Conservation (phyloP, 805 yeast genomes). For the Babjeviella inositovora region DNA sequence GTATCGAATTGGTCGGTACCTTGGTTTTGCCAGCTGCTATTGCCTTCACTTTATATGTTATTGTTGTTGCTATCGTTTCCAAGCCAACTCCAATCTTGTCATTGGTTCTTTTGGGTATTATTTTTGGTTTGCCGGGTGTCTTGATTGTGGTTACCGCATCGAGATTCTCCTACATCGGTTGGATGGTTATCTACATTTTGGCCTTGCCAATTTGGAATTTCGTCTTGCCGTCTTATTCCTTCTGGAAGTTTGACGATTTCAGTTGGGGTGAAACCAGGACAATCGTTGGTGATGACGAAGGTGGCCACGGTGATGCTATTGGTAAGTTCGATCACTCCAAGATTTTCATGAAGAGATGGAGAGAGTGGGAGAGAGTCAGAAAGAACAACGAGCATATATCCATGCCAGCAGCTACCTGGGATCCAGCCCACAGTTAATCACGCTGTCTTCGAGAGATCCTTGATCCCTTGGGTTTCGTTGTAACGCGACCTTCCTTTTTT, state of each 20-base stretch:
- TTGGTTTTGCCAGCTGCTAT: conserved; percentile 82
- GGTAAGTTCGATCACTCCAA: conserved; percentile 88
- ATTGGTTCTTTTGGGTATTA: conserved; percentile 56
- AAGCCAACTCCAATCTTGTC: conserved; percentile 69
- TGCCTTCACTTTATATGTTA: conserved; percentile 66
- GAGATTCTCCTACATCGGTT: conserved; percentile 50
- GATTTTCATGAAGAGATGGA: conserved; percentile 88
- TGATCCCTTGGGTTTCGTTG: no score
- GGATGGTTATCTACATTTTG: conserved; percentile 63
- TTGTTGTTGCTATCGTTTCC: conserved; percentile 52
- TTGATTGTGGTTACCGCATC: conserved; percentile 73
- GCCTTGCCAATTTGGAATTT: conserved; percentile 95
- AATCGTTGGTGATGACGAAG: conserved; percentile 53
- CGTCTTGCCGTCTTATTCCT: conserved; percentile 72
- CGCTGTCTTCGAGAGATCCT: no score
- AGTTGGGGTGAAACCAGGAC: conserved; percentile 93
- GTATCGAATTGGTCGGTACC: conserved; percentile 75
- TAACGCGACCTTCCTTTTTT: no score
- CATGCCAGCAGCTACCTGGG: conserved; percentile 26
- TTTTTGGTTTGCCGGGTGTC: conserved; percentile 76
- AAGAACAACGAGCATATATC: conserved; percentile 11
- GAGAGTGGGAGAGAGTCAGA: conserved; percentile 73
- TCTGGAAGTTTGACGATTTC: conserved; percentile 92
- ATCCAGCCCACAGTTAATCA: no score
- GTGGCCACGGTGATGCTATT: conserved; percentile 47